Conservation (phyloP, 345 rosid species). For the Psidium friedrichsthalianum region DNA sequence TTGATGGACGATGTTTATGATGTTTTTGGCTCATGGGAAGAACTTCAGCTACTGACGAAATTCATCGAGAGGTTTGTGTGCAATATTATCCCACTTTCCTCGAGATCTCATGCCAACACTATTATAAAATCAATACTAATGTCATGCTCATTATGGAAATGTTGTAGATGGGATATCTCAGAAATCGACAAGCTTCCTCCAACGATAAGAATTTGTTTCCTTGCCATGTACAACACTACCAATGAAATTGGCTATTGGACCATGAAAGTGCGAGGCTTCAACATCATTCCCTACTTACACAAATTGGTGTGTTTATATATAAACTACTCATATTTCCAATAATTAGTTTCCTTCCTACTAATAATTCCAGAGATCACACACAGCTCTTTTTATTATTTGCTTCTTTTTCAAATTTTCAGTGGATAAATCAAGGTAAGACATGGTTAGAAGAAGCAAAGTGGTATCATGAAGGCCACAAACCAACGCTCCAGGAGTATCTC, state of each 20-base stretch:
- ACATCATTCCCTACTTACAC: slow-evolving; percentile 4
- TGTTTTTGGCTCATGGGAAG: neutral
- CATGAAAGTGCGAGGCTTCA: slow-evolving; percentile 5
- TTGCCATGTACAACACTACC: slow-evolving; percentile 12
- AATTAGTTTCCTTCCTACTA: neutral
- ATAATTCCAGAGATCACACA: neutral
- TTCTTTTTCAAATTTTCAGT: neutral
- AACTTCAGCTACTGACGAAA: neutral
- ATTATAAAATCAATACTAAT: neutral
- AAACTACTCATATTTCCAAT: too few relatives aligned
- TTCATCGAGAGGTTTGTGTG: slow-evolving; percentile 1
- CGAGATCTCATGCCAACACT: too few relatives aligned
- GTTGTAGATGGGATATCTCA: slow-evolving; percentile 7
- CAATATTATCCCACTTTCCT: neutral
- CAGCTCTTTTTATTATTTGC: neutral
- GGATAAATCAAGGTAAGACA: slow-evolving; percentile 7
- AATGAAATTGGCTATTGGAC: slow-evolving; percentile 3
- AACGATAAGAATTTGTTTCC: neutral
- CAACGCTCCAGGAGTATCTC: slow-evolving; percentile 3
- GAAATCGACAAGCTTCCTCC: slow-evolving; percentile 7
- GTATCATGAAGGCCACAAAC: slow-evolving; percentile 4
- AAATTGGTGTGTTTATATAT: neutral
- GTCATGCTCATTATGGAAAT: neutral
- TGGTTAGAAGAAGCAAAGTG: slow-evolving; percentile 8
- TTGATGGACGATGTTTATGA: slow-evolving; percentile 1